Conservation (phyloP, 2,329 filamentous ascomycete species). For the Colletotrichum noveboracense region DNA sequence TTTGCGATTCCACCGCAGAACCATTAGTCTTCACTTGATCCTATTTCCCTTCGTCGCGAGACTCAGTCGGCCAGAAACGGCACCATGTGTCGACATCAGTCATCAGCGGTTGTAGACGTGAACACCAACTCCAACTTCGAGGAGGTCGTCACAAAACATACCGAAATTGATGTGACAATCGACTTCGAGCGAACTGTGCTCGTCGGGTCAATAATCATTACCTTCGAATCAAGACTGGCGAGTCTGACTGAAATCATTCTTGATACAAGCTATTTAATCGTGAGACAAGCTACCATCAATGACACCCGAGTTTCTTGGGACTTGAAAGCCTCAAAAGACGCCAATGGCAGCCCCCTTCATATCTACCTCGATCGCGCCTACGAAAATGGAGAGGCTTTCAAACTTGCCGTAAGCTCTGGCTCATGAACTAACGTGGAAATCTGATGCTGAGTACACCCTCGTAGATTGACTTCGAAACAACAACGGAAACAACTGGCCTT, state of each 20-base stretch:
- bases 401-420: background rate
- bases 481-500: conserved; percentile 84
- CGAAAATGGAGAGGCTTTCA: background rate
- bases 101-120: conserved; percentile 69
- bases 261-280: background rate
- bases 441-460: background rate
- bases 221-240: conserved; percentile 55
- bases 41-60: background rate
- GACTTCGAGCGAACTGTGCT: conserved; percentile 82
- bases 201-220: conserved; percentile 68
- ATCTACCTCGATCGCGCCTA: background rate
- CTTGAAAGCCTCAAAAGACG: background rate
- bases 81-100: background rate
- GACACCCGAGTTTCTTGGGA: background rate
- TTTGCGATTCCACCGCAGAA: background rate
- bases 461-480: conserved; percentile 78
- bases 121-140: conserved; percentile 93
- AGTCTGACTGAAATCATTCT: background rate
- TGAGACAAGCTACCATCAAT: background rate
- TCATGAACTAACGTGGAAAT: background rate
- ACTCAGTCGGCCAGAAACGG: background rate
- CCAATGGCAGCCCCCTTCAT: background rate
- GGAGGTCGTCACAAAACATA: conserved; percentile 83
- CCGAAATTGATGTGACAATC: conserved; percentile 78
- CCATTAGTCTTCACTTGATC: background rate